These are phyloP conservation scores for Penicillium sp. DNA, from an alignment of 2,329 filamentous ascomycete genomes.

Conservation along the genomic window DNA sequence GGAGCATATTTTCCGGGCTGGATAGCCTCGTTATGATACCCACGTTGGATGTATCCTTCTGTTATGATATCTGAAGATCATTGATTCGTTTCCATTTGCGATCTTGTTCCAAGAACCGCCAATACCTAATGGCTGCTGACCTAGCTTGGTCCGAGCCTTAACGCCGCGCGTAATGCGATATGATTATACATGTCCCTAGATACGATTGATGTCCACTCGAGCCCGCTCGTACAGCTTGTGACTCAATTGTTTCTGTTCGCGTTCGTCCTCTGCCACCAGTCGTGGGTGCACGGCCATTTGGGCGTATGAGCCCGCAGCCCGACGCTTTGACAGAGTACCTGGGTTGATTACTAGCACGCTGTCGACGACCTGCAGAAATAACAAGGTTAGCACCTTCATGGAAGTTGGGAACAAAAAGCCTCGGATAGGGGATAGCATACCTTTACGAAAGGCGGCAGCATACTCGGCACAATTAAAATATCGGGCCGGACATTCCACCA, in stretches of 20 bases:
- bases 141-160: slow-evolving; percentile 9
- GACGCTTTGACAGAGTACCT: slow-evolving; percentile 78
- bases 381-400: not conserved
- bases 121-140: not conserved
- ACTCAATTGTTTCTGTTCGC: slow-evolving; percentile 56
- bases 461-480: slow-evolving; percentile 76
- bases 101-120: not conserved
- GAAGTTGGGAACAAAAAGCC: not conserved
- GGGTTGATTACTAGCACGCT: slow-evolving; percentile 89
- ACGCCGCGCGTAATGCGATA: slow-evolving; percentile 23
- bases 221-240: slow-evolving; percentile 80
- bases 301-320: slow-evolving; percentile 80
- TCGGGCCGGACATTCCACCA: slow-evolving; percentile 86
- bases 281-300: slow-evolving; percentile 72
- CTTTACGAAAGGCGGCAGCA: slow-evolving; percentile 82
- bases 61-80: slow-evolving; percentile 3
- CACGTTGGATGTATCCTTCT: not conserved
- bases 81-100: slow-evolving; percentile 7
- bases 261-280: slow-evolving; percentile 56
- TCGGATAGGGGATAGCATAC: slow-evolving; percentile 47
- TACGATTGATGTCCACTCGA: slow-evolving; percentile 81
- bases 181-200: slow-evolving; percentile 46
- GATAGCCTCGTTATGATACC: slow-evolving; percentile 5
- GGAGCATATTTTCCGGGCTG: slow-evolving; percentile 9
- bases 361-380: slow-evolving; percentile 69